Evolutionary conservation across 2,329 filamentous ascomycete species (phyloP).

Genomic region (Reticulascus tulasneorum): DNA sequence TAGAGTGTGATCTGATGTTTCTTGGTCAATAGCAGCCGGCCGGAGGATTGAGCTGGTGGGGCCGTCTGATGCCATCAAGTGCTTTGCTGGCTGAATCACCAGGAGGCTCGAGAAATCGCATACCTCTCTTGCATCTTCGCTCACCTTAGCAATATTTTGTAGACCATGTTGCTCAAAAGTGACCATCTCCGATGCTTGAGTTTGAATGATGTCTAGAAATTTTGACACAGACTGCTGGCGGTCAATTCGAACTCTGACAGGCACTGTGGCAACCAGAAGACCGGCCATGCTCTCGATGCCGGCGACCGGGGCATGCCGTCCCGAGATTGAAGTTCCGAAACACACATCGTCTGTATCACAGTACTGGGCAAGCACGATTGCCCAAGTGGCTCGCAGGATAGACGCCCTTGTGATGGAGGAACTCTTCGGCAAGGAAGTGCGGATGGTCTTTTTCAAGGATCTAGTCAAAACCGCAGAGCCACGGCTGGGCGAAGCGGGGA

Average conservation of each 20-base stretch:
- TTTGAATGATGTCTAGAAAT: conserved; percentile 21
- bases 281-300: conserved; percentile 13
- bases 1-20: background rate
- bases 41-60: background rate
- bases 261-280: conserved; percentile 15
- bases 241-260: conserved; percentile 12
- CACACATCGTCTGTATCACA: conserved; percentile 30
- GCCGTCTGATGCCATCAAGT: background rate
- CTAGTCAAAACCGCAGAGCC: background rate
- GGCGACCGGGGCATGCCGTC: conserved; percentile 10
- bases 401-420: conserved; percentile 7
- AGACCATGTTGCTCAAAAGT: conserved; percentile 24
- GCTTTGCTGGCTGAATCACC: conserved; percentile 2
- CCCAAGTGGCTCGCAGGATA: conserved; percentile 37
- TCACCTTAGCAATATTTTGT: conserved; percentile 19
- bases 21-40: background rate
- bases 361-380: conserved; percentile 31
- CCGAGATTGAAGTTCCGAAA: conserved; percentile 24
- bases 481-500: conserved; percentile 4
- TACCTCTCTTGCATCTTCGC: background rate
- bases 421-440: background rate
- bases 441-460: background rate
- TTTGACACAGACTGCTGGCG: conserved; percentile 1
- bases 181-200: conserved; percentile 21
- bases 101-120: conserved; percentile 3